Evolutionary conservation across 2,329 filamentous ascomycete genomes (phyloP).

Genomic region (Camillea tinctor): DNA sequence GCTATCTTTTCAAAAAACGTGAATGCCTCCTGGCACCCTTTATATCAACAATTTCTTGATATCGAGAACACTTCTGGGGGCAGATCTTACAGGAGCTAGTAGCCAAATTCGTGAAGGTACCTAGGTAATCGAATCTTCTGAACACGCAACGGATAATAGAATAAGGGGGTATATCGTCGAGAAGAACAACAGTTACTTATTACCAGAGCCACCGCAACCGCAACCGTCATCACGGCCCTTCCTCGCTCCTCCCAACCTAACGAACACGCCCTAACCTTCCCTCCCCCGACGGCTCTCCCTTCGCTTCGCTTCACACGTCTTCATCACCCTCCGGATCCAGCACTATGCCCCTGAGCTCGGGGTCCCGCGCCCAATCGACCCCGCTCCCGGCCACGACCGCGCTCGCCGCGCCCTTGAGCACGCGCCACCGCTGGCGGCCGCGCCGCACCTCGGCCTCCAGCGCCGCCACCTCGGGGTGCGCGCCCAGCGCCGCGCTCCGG

Average conservation of each 20-base stretch:
- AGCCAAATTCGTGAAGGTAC: no score
- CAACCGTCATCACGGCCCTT: background rate
- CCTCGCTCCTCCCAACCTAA: no score
- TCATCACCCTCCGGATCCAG: conserved; percentile 60
- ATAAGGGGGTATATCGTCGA: background rate
- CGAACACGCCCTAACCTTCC: no score
- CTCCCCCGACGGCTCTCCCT: background rate
- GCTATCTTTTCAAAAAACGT: no score
- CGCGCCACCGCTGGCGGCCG: conserved; percentile 67
- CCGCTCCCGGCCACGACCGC: conserved; percentile 79
- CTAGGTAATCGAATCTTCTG: background rate
- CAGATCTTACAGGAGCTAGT: background rate
- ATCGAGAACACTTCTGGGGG: no score
- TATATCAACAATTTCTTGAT: no score
- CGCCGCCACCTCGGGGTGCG: conserved; percentile 53
- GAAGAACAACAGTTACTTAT: background rate
- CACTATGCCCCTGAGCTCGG: conserved; percentile 66
- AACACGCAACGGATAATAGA: background rate
- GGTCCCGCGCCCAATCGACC: conserved; percentile 75
- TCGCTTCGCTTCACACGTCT: conserved; percentile 11
- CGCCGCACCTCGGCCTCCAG: conserved; percentile 60
- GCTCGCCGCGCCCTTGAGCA: conserved; percentile 76
- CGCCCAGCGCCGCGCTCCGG: conserved; percentile 50
- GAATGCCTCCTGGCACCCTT: no score
- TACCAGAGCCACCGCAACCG: background rate